Evolutionary conservation across 2,329 filamentous ascomycete species (phyloP), one percentile per base, ranked within the genome.

Genomic region (Exophiala sp.): DNA sequence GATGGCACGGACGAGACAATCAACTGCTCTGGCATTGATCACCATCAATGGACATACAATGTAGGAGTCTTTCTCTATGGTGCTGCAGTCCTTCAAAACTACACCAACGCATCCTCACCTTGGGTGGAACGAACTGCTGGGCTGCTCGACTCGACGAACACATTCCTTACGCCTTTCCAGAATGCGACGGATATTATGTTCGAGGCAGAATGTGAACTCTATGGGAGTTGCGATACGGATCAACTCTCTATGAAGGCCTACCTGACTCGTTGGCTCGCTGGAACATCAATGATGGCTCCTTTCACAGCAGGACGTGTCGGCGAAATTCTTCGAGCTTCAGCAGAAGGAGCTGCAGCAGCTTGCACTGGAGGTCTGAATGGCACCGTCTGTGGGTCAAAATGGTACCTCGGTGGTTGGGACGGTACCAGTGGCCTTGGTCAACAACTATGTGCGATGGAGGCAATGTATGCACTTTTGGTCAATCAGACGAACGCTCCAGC

Each of bases 221-320:
- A 66, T 3, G 66, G 69, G 20, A 78, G 72, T 14, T 92, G 89
- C 73, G 84, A 85, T 50, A 75, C 79, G 41, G 89, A 92, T 63
- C 87, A 90, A 76, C 69, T 82, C 50, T 81, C 82, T 1, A 90
- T 87, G 79, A 89, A 89, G 69, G 86, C 85, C 41, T 84, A 85
- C 52, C 74, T 88, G 10, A 78, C 83, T 62, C 80, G 84, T 39
- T 88, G 85, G 83, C 72, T 89, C 59, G 76, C 81, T 2, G 75
- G 78, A 14, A 77, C 80, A 1, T 79, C 81, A 1, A 77, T 85
- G 59, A 55, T 89, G 18, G 85, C 82, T 0, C 86, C 87, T 0
- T 78, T 78, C 48, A 83, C 80, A 1, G 70, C 71, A 39, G 70
- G 77, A 1, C 72, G 67, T 12, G 82, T 90, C 60, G 69, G 80